Base-by-base conservation (phyloP, 2,329 filamentous ascomycete species). In the Aspergillus quadricinctus region DNA sequence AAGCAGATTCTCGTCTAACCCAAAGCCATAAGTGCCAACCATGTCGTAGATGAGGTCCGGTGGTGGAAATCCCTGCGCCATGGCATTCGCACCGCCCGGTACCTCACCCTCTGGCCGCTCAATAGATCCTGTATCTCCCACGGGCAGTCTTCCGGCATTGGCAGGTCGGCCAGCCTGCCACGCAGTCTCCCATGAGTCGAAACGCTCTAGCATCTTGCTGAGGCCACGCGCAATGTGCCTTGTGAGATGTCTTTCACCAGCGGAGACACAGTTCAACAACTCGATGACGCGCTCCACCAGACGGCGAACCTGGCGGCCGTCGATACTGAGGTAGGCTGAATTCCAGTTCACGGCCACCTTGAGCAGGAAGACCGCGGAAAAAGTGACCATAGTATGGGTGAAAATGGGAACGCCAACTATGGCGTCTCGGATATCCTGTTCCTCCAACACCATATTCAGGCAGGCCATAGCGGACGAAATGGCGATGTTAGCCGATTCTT, bases 401-500 rank as follows among this genome's bases (percentile, higher is more conserved):
- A 76, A 76, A 17, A 78, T 74, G 5, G 77, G 73, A 0, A 80
- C 78, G 1, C 80, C 79, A 21, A 79, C 77, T 19, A 76, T 72
- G 19, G 78, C 78, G 40, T 78, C 75, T 3, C 75, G 74, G 50
- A 82, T 80, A 58, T 79, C 74, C 17, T 70, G 66, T 45, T 81
- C 79, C 21, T 82, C 77, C 0, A 78, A 70, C 1, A 76, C 73
- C 64, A 78, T 77, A 51, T 77, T 77, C 1, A 81, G 67, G 50
- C 75, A 77, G 6, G 72, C 71, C 68, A 77, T 80, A 57, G 67
- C 80, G 45, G 72, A 81, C 64, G 67, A 78, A 64, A 74, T 82
- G 66, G 66, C 79, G 66, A 76, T 73, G 52, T 75, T 76, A 23
- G 75, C 76, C 3, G 71, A 74, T 60, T 76, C 74, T 61, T 75